Evolutionary conservation across 2,329 filamentous ascomycete species (phyloP).

Genomic region (Fusarium guadeloupense): DNA sequence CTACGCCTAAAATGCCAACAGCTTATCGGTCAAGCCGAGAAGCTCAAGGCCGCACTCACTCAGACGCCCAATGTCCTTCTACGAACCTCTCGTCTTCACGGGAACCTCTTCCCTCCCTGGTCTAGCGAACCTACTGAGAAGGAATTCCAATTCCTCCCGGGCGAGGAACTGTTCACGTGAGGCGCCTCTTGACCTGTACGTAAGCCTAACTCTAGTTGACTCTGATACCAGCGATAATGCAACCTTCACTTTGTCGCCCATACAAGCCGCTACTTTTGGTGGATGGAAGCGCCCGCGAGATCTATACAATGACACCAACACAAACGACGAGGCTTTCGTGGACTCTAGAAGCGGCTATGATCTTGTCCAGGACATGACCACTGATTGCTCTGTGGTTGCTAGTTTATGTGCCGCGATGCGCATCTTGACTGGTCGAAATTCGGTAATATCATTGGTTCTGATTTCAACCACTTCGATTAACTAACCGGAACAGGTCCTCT

Average conservation of each 20-base stretch:
- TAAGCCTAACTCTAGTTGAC: not conserved
- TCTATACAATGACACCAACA: constrained; percentile 51
- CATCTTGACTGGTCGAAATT: constrained; percentile 72
- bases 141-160: constrained; percentile 67
- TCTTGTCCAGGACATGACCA: constrained; percentile 93
- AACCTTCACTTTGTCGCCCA: constrained; percentile 75
- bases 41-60: constrained; percentile 66
- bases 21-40: constrained; percentile 76
- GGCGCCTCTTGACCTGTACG: constrained; percentile 39
- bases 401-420: constrained; percentile 86
- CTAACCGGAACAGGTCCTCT: constrained; percentile 65
- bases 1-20: constrained; percentile 74
- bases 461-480: constrained; percentile 3
- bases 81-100: constrained; percentile 82
- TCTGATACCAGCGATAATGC: constrained; percentile 67
- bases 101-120: constrained; percentile 88
- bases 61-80: constrained; percentile 64
- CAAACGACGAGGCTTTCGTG: constrained; percentile 61
- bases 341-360: constrained; percentile 70
- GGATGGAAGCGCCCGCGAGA: constrained; percentile 84
- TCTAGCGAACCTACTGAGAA: constrained; percentile 65
- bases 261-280: constrained; percentile 79
- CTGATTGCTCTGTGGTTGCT: constrained; percentile 96
- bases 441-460: constrained; percentile 58
- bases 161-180: constrained; percentile 70